These are phyloP conservation scores for Didymella lethalis DNA, from an alignment of 2,329 filamentous ascomycete species.

Conservation along the genomic window DNA sequence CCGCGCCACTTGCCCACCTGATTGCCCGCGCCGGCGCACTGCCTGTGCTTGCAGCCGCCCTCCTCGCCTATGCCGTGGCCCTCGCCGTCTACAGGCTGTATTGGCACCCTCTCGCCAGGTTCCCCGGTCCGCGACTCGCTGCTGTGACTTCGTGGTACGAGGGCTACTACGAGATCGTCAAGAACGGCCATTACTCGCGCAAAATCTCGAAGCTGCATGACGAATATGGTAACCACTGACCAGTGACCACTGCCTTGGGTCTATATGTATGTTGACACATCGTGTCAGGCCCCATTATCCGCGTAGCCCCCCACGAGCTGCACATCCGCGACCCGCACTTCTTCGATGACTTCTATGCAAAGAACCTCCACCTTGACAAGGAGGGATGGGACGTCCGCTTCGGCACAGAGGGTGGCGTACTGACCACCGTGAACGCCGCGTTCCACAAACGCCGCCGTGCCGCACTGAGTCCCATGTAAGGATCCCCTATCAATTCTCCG, in stretches of 20 bases:
- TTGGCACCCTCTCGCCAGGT: conserved; percentile 56
- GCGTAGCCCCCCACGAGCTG: conserved; percentile 54
- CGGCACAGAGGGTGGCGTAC: conserved; percentile 37
- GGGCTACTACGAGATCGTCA: conserved; percentile 46
- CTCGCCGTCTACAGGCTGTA: conserved; percentile 51
- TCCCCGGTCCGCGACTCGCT: conserved; percentile 53
- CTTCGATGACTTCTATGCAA: conserved; percentile 48
- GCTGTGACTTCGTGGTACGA: conserved; percentile 47
- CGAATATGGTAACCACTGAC: conserved; percentile 35
- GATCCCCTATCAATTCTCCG: conserved; percentile 1
- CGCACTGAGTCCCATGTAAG: conserved; percentile 44
- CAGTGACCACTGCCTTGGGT: neutral
- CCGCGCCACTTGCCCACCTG: conserved; percentile 11
- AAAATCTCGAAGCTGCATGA: conserved; percentile 46
- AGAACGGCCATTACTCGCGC: conserved; percentile 43
- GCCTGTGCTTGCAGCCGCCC: conserved; percentile 21
- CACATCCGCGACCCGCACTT: conserved; percentile 54
- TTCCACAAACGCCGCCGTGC: conserved; percentile 45
- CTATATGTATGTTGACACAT: neutral
- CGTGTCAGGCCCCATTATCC: conserved; percentile 50
- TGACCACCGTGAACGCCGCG: conserved; percentile 40
- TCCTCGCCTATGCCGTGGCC: conserved; percentile 29
- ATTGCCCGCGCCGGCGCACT: conserved; percentile 19
- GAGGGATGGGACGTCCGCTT: conserved; percentile 48
- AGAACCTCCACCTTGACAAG: conserved; percentile 44